Conservation (phyloP, 2,329 filamentous ascomycete species). For the Tympanopsis confertula region DNA sequence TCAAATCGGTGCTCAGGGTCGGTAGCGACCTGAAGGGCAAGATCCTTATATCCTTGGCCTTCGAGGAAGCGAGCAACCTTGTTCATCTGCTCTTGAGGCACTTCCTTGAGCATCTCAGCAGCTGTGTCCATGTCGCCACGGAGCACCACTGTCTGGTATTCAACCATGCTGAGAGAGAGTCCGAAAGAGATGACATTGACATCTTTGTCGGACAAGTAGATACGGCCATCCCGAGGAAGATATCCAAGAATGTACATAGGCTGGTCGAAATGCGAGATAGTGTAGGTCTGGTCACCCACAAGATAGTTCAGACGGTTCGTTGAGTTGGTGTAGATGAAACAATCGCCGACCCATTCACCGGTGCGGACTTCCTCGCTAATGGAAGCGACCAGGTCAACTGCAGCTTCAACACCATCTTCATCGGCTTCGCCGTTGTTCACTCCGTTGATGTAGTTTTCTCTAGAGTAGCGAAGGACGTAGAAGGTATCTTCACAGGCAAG, state of each 20-base stretch:
- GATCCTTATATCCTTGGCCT: slow-evolving; percentile 91
- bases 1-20: slow-evolving; percentile 96
- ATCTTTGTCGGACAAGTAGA: slow-evolving; percentile 94
- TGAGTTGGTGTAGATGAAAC: slow-evolving; percentile 96
- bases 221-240: slow-evolving; percentile 84
- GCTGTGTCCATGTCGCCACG: slow-evolving; percentile 88
- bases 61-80: slow-evolving; percentile 97
- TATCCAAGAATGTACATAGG: slow-evolving; percentile 93
- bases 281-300: slow-evolving; percentile 95
- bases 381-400: slow-evolving; percentile 92
- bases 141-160: slow-evolving; percentile 93
- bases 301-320: slow-evolving; percentile 96
- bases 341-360: slow-evolving; percentile 95
- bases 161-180: slow-evolving; percentile 81
- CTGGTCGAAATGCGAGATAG: slow-evolving; percentile 91
- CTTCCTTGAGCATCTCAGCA: slow-evolving; percentile 69
- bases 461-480: slow-evolving; percentile 84
- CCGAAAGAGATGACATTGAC: slow-evolving; percentile 82
- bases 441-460: slow-evolving; percentile 77
- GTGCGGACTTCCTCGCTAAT: slow-evolving; percentile 89
- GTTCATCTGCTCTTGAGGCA: slow-evolving; percentile 88
- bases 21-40: slow-evolving; percentile 86
- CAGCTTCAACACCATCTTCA: slow-evolving; percentile 83
- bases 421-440: slow-evolving; percentile 74
- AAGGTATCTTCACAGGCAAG: slow-evolving; percentile 91